A percentile compares a stretch with the other conserved stretches of the same genome.
Conservation (phyloP, 1,139 yeast genomes). For the Cylindricascospora bacillispora region DNA sequence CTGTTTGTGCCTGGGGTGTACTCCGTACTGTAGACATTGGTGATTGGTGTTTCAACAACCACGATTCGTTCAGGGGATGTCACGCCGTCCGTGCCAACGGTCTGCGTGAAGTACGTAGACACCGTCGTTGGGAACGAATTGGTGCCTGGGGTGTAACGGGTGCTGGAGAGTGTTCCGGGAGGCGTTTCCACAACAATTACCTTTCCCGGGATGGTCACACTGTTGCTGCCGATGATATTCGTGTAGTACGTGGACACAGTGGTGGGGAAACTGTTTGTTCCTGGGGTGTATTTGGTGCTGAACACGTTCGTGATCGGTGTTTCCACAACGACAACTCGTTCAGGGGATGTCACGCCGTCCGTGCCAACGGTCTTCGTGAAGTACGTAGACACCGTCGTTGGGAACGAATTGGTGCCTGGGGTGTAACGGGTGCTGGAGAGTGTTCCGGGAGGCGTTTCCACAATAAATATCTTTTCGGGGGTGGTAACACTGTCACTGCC, state of each 20-base stretch:
- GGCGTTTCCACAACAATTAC: background rate
- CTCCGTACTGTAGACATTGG: background rate
- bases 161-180: background rate
- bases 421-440: background rate
- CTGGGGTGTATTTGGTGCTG: background rate
- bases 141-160: background rate
- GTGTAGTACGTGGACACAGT: background rate
- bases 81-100: background rate
- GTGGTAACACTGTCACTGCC: background rate
- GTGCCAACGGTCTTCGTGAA: slow-evolving; percentile 1
- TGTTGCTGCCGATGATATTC: background rate
- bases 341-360: background rate
- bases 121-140: background rate
- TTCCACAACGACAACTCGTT: background rate
- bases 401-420: background rate
- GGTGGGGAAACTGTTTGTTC: background rate
- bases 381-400: background rate
- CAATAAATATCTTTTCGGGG: background rate
- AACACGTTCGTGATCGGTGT: background rate
- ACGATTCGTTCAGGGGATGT: background rate
- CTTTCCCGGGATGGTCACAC: background rate
- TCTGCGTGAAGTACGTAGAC: background rate
- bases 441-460: background rate
- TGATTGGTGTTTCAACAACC: background rate
- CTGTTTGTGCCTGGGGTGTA: slow-evolving; percentile 1